phyloP scores from a whole-genome alignment of 2,329 filamentous ascomycete species.

The Dactylonectria estremocensis region DNA sequence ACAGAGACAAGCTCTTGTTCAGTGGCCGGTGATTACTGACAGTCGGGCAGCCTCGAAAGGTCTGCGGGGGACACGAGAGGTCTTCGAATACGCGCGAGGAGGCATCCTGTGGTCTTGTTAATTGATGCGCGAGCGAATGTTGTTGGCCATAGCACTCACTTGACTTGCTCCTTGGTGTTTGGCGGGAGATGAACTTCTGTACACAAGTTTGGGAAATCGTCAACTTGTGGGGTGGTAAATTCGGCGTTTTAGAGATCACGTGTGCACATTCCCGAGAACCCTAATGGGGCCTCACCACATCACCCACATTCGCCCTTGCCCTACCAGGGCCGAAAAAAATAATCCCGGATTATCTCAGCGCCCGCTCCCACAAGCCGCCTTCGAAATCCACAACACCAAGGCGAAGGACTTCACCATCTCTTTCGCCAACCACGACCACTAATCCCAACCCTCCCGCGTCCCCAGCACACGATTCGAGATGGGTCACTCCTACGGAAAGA shows the following conservation, averaged over 20 bases:
- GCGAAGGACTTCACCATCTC: slow-evolving; percentile 52
- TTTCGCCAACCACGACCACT: slow-evolving; percentile 61
- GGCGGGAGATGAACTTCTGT: slow-evolving; percentile 54
- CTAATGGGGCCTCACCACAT: slow-evolving; percentile 47
- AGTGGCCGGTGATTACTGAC: slow-evolving; percentile 98
- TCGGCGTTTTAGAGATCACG: slow-evolving; percentile 49
- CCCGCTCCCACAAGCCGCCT: slow-evolving; percentile 56
- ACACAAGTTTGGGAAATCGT: slow-evolving; percentile 48
- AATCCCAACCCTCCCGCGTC: slow-evolving; percentile 55
- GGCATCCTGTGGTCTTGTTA: slow-evolving; percentile 57
- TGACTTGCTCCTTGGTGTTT: slow-evolving; percentile 58
- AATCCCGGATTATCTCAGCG: slow-evolving; percentile 56
- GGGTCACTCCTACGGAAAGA: slow-evolving; percentile 91
- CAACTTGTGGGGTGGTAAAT: slow-evolving; percentile 55
- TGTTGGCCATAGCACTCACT: slow-evolving; percentile 52
- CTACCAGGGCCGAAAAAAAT: slow-evolving; percentile 51
- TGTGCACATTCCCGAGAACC: slow-evolving; percentile 47
- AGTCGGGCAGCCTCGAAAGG: slow-evolving; percentile 99
- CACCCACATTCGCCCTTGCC: slow-evolving; percentile 50
- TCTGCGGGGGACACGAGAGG: slow-evolving; percentile 98
- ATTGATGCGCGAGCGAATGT: slow-evolving; percentile 37
- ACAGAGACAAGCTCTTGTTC: slow-evolving; percentile 97
- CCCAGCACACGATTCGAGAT: slow-evolving; percentile 74
- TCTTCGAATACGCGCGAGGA: slow-evolving; percentile 91
- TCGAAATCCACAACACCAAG: slow-evolving; percentile 57